Conservation (phyloP, 768 basidiomycete genomes). For the Cytidiella melzeri region DNA sequence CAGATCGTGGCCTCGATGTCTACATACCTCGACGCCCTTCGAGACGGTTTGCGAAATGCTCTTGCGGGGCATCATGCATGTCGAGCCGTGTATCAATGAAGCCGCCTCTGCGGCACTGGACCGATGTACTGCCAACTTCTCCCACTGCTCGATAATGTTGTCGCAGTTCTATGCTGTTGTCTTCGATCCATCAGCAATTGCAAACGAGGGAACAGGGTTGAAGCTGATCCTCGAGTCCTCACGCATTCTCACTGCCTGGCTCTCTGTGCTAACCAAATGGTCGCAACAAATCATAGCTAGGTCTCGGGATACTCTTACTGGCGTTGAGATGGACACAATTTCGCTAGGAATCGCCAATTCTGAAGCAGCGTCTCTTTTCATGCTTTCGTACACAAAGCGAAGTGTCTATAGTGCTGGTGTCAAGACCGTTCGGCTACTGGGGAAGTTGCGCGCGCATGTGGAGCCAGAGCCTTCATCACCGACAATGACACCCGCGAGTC, state of each 20-base stretch:
- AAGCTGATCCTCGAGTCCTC: conserved; percentile 62
- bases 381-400: conserved; percentile 53
- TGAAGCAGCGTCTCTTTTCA: conserved; percentile 67
- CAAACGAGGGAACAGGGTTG: conserved; percentile 56
- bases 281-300: conserved; percentile 40
- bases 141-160: conserved; percentile 51
- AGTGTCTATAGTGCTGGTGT: conserved; percentile 54
- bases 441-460: conserved; percentile 42
- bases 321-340: conserved; percentile 37
- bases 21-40: conserved; percentile 49
- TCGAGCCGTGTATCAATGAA: conserved; percentile 71
- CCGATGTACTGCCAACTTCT: conserved; percentile 61
- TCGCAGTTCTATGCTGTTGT: conserved; percentile 64
- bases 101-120: conserved; percentile 62
- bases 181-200: conserved; percentile 61
- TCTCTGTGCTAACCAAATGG: conserved; percentile 66
- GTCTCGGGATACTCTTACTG: conserved; percentile 30
- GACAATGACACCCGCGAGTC: conserved; percentile 22
- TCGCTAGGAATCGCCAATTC: conserved; percentile 51
- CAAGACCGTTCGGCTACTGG: conserved; percentile 55
- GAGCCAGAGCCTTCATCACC: conserved; percentile 25
- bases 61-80: conserved; percentile 75
- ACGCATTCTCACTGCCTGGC: conserved; percentile 69
- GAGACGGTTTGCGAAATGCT: conserved; percentile 71
- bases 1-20: conserved; percentile 78